Base-by-base conservation (phyloP, 345 rosid genomes). In the Pugionium cornutum region DNA sequence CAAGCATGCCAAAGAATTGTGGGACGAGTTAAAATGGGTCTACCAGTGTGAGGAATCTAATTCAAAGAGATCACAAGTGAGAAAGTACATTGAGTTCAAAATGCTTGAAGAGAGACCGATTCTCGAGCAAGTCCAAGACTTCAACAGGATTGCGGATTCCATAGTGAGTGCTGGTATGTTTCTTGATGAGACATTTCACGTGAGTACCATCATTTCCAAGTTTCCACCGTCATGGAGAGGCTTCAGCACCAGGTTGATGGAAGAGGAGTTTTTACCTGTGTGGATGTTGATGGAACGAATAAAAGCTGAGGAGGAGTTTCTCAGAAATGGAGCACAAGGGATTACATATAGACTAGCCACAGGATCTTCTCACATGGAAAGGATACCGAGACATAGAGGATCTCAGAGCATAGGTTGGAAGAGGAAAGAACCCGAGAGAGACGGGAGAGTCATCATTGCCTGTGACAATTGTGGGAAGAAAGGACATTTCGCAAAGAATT, bases 181-280 rank as follows among this genome's bases (percentile, higher is more conserved):
- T 48, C 41, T 89, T 58, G 87, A 82, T 9, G 94, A 92, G 78
- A 82, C 76, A 41, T 92, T 92, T 73, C 97, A 89, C 67, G 88
- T 86, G 55, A 79, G 81, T 55, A 68, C 79, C 64, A 76, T 92
- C 65, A 69, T 92, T 28, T 82, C 88, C 51, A 92, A 92, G 85
- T 83, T 92, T 50, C 96, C 94, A 1, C 77, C 76, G 10, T 87
- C 97, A 45, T 89, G 98, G 98, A 83, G 84, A 77, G 83, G 81
- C 54, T 83, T 89, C 58, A 66, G 85, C 78, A 43, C 71, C 40
- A 83, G 77, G 80, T 66, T 81, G 73, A 78, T 82, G 86, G 81
- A 58, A 3, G 74, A 59, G 63, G 89, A 87, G 72, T 53, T 76
- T 71, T 72, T 89, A 42, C 79, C 89, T 3, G 82, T 84, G 18